phyloP scores from a whole-genome alignment of 2,329 filamentous ascomycete genomes.

The Trichoderma breve region DNA sequence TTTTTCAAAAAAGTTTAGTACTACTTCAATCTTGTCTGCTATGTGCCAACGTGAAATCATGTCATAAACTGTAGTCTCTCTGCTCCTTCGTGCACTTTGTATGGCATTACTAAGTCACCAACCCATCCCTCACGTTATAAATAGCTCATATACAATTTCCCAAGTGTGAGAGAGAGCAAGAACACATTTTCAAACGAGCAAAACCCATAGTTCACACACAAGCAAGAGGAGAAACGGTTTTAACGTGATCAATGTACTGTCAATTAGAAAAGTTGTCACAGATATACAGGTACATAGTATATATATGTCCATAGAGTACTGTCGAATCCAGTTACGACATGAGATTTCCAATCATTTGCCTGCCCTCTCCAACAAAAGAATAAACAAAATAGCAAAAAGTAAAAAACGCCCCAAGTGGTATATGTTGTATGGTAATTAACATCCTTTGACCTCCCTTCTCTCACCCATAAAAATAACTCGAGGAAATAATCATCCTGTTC shows the following conservation, averaged over 20 bases:
- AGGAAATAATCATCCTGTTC: background rate
- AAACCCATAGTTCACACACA: background rate
- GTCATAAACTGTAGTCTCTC: background rate
- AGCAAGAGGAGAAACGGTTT: background rate
- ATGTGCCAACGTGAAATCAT: background rate
- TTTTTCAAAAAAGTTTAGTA: conserved; percentile 11
- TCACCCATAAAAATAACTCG: background rate
- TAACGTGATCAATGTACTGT: background rate
- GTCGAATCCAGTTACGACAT: conserved; percentile 20
- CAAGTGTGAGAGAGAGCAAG: background rate
- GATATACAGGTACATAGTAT: background rate
- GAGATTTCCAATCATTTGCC: conserved; percentile 8
- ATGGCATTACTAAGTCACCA: background rate
- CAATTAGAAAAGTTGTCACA: conserved; percentile 8
- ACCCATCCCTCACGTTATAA: background rate
- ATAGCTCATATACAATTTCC: background rate
- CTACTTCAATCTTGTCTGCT: background rate
- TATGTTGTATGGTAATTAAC: conserved; percentile 11
- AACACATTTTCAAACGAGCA: background rate
- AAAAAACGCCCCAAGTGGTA: conserved; percentile 24
- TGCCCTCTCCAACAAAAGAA: background rate
- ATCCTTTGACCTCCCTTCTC: background rate
- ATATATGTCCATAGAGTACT: background rate
- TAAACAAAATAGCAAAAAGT: background rate
- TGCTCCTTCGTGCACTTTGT: background rate